These are phyloP conservation scores for Coemansia guatemalensis DNA, from an alignment of 192 early-diverging fungal species.

Conservation along the genomic window DNA sequence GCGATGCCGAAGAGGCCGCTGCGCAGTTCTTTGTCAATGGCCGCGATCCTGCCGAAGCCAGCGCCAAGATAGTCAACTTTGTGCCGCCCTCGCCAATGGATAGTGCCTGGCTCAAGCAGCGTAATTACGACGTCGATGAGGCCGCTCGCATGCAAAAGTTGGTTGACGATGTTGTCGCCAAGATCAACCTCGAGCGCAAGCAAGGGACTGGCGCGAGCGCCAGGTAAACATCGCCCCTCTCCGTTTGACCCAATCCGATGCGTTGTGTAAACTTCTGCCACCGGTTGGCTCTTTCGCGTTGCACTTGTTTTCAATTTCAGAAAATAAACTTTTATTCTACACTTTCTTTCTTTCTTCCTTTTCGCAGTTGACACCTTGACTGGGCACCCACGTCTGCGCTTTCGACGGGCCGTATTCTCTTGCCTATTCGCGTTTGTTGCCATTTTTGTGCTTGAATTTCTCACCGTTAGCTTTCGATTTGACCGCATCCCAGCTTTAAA, in stretches of 20 bases:
- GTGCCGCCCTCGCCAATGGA: conserved; percentile 42
- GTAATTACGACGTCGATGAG: conserved; percentile 39
- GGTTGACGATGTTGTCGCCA: conserved; percentile 42
- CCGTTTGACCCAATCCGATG: not conserved
- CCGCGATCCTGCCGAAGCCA: not conserved
- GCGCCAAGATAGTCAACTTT: conserved; percentile 27
- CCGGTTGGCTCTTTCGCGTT: conserved; percentile 1
- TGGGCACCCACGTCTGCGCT: not conserved
- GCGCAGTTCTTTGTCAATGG: not conserved
- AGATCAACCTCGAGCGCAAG: conserved; percentile 52
- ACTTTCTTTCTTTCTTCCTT: conserved; percentile 1
- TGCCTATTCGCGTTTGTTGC: not conserved
- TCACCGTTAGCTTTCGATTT: not conserved
- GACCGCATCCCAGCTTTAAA: not conserved
- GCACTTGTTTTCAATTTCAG: not conserved
- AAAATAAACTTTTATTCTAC: conserved; percentile 2
- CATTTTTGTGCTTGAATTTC: not conserved
- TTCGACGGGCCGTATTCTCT: not conserved
- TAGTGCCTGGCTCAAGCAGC: conserved; percentile 28
- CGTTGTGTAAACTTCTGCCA: not conserved
- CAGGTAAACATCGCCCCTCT: not conserved
- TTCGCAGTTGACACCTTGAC: not conserved
- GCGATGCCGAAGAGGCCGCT: not conserved
- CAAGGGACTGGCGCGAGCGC: conserved; percentile 3
- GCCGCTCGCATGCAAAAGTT: conserved; percentile 50